Conservation (phyloP, 768 basidiomycete species). For the Auricularia sp. region DNA sequence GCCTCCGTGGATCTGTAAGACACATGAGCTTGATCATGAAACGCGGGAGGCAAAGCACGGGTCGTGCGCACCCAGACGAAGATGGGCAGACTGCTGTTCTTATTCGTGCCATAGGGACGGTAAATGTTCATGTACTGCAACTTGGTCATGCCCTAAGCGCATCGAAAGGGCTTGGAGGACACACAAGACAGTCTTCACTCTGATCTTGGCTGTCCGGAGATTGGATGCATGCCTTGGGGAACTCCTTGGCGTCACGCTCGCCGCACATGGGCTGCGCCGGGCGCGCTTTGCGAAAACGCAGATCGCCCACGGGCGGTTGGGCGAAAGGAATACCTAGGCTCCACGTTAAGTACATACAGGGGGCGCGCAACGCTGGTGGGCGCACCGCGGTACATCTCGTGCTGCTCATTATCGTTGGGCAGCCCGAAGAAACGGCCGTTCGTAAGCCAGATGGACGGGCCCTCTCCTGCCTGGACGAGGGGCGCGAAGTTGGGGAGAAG, state of each 20-base stretch:
- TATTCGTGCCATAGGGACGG: background rate
- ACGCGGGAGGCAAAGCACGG: background rate
- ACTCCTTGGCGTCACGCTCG: background rate
- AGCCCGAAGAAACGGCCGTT: background rate
- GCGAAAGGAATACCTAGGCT: slow-evolving; percentile 32
- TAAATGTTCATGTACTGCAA: background rate
- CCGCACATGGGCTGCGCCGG: background rate
- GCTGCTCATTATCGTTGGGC: background rate
- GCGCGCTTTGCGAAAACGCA: slow-evolving; percentile 14
- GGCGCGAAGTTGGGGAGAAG: background rate
- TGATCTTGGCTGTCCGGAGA: background rate
- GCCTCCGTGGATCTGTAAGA: background rate
- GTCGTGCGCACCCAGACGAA: background rate
- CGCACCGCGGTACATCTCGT: background rate
- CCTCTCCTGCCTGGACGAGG: background rate
- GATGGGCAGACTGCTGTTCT: background rate
- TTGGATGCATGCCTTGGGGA: background rate
- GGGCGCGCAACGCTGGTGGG: background rate
- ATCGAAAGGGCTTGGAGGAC: too few species aligned
- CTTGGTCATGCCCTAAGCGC: too few species aligned
- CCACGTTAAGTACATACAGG: slow-evolving; percentile 29
- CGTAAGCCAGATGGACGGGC: background rate
- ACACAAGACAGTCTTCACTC: background rate
- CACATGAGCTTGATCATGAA: background rate
- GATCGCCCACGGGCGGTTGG: slow-evolving; percentile 19